Conservation (phyloP, 768 basidiomycete species). For the Punctularia strigosozonata region DNA sequence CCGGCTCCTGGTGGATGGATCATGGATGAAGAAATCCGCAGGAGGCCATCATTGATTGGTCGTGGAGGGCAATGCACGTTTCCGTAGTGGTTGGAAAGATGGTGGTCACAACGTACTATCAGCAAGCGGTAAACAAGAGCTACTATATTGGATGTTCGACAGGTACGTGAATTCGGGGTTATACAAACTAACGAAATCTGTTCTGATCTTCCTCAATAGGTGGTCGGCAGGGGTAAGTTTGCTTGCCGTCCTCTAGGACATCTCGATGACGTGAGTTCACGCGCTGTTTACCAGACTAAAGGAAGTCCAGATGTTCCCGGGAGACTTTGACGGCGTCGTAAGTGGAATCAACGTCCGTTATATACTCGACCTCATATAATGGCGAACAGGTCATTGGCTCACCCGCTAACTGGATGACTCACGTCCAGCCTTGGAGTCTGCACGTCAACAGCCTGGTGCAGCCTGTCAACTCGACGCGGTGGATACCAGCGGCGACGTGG, state of each 20-base stretch:
- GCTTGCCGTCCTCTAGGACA: slow-evolving; percentile 6
- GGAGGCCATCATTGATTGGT: slow-evolving; percentile 10
- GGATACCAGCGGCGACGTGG: slow-evolving; percentile 17
- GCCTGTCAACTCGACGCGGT: slow-evolving; percentile 11
- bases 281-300: slow-evolving; percentile 8
- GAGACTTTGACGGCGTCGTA: slow-evolving; percentile 21
- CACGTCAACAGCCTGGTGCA: slow-evolving; percentile 14
- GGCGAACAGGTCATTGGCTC: slow-evolving; percentile 16
- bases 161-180: slow-evolving; percentile 4
- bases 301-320: slow-evolving; percentile 16
- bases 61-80: slow-evolving; percentile 9
- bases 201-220: slow-evolving; percentile 2
- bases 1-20: too few species aligned
- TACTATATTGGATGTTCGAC: slow-evolving; percentile 15
- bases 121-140: slow-evolving; percentile 4
- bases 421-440: slow-evolving; percentile 12
- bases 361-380: background rate
- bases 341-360: background rate
- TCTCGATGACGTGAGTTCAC: background rate
- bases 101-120: slow-evolving; percentile 10
- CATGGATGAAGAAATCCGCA: too few species aligned
- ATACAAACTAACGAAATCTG: background rate
- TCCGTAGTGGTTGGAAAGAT: slow-evolving; percentile 8
- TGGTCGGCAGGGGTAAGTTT: slow-evolving; percentile 16
- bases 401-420: slow-evolving; percentile 17